These are phyloP conservation scores for Debaryomyces hansenii DNA, from an alignment of 805 yeast species.

Conservation along the genomic window DNA sequence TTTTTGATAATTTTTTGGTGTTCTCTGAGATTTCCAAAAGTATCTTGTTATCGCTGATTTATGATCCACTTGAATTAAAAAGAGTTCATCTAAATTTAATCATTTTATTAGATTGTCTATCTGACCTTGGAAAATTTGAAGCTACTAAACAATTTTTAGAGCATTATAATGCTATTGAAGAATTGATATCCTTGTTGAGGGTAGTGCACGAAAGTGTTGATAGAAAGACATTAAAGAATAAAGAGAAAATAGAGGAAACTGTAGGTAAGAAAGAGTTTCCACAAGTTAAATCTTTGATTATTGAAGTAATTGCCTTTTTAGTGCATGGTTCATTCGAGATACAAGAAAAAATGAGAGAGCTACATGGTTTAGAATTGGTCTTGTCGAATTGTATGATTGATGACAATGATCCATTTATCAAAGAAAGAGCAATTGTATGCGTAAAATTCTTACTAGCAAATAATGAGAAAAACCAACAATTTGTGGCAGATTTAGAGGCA, in stretches of 20 bases:
- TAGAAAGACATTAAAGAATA: slow-evolving; percentile 28
- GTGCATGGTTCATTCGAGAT: slow-evolving; percentile 49
- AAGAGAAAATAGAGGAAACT: slow-evolving; percentile 9
- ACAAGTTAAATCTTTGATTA: slow-evolving; percentile 60
- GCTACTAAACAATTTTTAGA: slow-evolving; percentile 41
- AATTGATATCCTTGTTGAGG: slow-evolving; percentile 36
- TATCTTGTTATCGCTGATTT: slow-evolving; percentile 13
- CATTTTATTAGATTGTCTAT: slow-evolving; percentile 39
- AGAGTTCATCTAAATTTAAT: slow-evolving; percentile 16
- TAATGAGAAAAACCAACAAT: slow-evolving; percentile 69
- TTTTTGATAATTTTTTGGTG: slow-evolving; percentile 25
- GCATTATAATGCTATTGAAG: slow-evolving; percentile 36
- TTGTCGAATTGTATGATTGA: slow-evolving; percentile 84
- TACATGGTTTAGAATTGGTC: slow-evolving; percentile 69
- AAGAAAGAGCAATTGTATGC: slow-evolving; percentile 82
- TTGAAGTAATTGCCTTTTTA: slow-evolving; percentile 65
- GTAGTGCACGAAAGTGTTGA: slow-evolving; percentile 42
- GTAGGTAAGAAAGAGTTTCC: slow-evolving; percentile 45
- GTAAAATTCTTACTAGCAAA: slow-evolving; percentile 63
- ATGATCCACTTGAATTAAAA: slow-evolving; percentile 9
- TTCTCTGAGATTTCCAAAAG: slow-evolving; percentile 13
- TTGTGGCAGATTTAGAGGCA: slow-evolving; percentile 79
- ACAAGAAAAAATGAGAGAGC: slow-evolving; percentile 67
- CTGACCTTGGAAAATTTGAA: slow-evolving; percentile 42
- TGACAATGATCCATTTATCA: slow-evolving; percentile 82